Base-by-base conservation (phyloP, 108 stramenopile species). In the Pseudonitzschia delicatissima region DNA sequence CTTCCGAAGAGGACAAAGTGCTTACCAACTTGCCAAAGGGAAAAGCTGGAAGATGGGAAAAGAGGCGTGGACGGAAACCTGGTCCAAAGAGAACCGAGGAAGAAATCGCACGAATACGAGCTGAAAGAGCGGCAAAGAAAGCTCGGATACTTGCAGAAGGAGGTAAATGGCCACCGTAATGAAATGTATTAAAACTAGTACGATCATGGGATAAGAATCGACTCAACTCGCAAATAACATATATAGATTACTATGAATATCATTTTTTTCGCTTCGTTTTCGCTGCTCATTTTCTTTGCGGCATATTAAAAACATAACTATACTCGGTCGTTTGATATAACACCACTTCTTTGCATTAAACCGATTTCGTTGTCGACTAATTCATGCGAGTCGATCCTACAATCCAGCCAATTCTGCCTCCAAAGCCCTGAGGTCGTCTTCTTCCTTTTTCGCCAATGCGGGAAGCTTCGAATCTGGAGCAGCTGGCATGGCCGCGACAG, bases 361-460 rank as follows among this genome's bases (percentile, higher is more conserved):
- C 47, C 3, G 2, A 5, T 2, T 48, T 48, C 47, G 20, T 48
- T 2, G 12, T 29, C 15, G 53, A 55, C 12, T 5, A 7, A n/a
- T 33, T 55, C n/a, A 55, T 34, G 28, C 18, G 53, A 28, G 1
- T 61, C 12, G 3, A 7, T 42, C 12, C 51, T 85, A 93, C 80
- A 94, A 72, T 49, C 87, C 93, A 28, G 94, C 94, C 74, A 96
- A 66, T 68, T 91, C 89, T 4, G 90, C 90, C 73, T 96, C 94
- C 68, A 96, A 74, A 42, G 78, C 67, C 53, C 76, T 87, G 79
- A 93, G 77, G 62, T 91, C 92, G 61, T 90, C 94, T 58, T 86
- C 91, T 66, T 96, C 94, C 48, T 86, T 77, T 68, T 88, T 83
- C 48, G 71, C 83, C 53, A 87, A 75, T 53, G 84, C 79, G 37